phyloP scores from a whole-genome alignment of 2,329 filamentous ascomycete genomes.

The Diaporthe destruens region DNA sequence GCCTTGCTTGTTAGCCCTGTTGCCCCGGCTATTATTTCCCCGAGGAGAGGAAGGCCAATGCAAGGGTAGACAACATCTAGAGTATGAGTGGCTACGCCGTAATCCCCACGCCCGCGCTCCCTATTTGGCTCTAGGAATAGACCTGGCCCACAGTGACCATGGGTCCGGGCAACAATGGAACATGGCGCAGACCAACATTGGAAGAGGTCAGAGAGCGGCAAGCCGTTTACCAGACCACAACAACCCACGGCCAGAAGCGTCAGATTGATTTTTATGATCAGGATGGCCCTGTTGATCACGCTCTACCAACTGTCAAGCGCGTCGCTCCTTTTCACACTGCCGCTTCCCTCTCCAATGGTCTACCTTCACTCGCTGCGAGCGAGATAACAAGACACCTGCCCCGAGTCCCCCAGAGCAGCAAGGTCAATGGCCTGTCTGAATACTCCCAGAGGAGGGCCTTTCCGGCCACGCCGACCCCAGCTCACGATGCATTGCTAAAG shows the following conservation, averaged over 20 bases:
- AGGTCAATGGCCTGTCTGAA: conserved; percentile 55
- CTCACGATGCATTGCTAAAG: conserved; percentile 67
- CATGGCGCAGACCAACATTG: conserved; percentile 47
- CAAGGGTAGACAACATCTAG: neutral
- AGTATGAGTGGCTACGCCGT: conserved; percentile 3
- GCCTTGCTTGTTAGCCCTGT: no score
- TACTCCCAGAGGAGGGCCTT: conserved; percentile 68
- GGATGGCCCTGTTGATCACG: neutral
- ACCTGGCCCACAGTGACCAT: conserved; percentile 17
- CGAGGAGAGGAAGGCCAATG: neutral
- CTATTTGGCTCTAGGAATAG: neutral
- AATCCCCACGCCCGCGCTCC: neutral
- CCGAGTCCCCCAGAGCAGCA: conserved; percentile 10
- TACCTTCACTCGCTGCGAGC: conserved; percentile 54
- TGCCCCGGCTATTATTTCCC: neutral
- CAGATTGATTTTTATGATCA: conserved; percentile 38
- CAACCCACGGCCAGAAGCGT: conserved; percentile 47
- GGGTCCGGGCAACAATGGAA: conserved; percentile 38
- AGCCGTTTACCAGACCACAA: conserved; percentile 40
- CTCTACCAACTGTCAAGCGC: conserved; percentile 18
- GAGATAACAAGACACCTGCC: conserved; percentile 53
- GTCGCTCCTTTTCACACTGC: conserved; percentile 32
- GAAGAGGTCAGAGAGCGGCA: conserved; percentile 43
- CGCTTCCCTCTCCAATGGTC: conserved; percentile 38
- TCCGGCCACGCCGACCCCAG: conserved; percentile 65